phyloP scores from a whole-genome alignment of 305 asterid species.

The Fraxinus albicans region DNA sequence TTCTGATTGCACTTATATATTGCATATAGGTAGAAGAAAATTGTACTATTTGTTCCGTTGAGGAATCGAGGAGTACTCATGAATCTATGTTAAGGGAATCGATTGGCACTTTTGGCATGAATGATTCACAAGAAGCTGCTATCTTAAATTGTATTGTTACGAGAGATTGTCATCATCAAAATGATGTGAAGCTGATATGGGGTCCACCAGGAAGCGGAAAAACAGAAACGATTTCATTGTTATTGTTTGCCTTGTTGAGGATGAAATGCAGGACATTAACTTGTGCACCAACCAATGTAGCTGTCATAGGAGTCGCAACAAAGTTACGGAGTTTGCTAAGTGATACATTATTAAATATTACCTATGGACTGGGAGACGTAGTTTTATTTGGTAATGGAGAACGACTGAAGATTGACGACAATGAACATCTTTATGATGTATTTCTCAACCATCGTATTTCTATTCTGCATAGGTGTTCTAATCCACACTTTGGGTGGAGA shows the following conservation, averaged over 20 bases:
- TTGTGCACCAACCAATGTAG: slow-evolving; percentile 66
- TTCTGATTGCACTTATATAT: background rate
- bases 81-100: slow-evolving; percentile 10
- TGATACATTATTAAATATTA: slow-evolving; percentile 6
- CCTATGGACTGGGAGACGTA: slow-evolving; percentile 58
- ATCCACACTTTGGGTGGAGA: background rate
- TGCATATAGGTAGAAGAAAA: slow-evolving; percentile 24
- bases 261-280: slow-evolving; percentile 36
- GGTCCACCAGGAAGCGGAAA: slow-evolving; percentile 74
- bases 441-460: slow-evolving; percentile 30
- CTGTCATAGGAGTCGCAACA: slow-evolving; percentile 42
- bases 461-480: background rate
- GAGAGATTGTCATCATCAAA: slow-evolving; percentile 40
- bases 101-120: slow-evolving; percentile 22
- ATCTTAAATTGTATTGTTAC: slow-evolving; percentile 36
- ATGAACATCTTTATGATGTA: slow-evolving; percentile 47
- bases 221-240: slow-evolving; percentile 39
- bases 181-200: slow-evolving; percentile 50
- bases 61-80: background rate
- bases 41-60: slow-evolving; percentile 28
- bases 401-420: slow-evolving; percentile 59
- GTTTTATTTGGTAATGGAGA: slow-evolving; percentile 62
- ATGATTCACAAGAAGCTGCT: slow-evolving; percentile 47
- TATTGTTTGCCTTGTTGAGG: slow-evolving; percentile 27
- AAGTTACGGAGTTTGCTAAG: slow-evolving; percentile 32